Conservation (phyloP, 768 basidiomycete genomes). For the Auriscalpium vulgare region DNA sequence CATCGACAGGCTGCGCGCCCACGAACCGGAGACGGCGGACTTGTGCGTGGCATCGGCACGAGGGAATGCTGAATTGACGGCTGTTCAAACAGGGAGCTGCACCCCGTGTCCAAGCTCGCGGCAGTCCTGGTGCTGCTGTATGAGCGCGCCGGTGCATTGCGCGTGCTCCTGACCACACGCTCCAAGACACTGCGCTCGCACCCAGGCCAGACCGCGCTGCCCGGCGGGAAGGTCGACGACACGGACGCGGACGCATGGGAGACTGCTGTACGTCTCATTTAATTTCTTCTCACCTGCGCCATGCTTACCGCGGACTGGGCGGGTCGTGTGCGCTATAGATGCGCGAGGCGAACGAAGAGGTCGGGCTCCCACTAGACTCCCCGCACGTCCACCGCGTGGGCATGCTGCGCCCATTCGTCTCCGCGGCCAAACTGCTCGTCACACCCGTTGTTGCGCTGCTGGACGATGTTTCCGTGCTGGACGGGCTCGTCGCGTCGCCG, state of each 20-base stretch:
- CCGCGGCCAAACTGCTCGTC: conserved; percentile 61
- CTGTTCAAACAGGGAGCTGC: conserved; percentile 21
- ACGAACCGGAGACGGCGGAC: conserved; percentile 2
- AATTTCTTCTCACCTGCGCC: background rate
- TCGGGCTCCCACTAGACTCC: conserved; percentile 52
- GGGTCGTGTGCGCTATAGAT: conserved; percentile 34
- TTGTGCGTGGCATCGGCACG: conserved; percentile 1
- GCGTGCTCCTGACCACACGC: conserved; percentile 80
- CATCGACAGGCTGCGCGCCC: conserved; percentile 5
- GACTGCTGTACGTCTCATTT: conserved; percentile 59
- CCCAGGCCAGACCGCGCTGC: conserved; percentile 76
- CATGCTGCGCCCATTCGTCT: conserved; percentile 58
- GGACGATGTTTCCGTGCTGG: conserved; percentile 44
- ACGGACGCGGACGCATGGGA: conserved; percentile 51
- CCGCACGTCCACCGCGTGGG: conserved; percentile 54
- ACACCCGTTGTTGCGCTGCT: conserved; percentile 74
- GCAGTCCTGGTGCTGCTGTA: conserved; percentile 78
- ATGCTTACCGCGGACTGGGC: background rate
- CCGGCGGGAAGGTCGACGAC: conserved; percentile 73
- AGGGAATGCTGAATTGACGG: background rate
- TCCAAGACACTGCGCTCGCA: conserved; percentile 69
- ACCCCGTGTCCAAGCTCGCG: conserved; percentile 42
- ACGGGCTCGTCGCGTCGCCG: conserved; percentile 42
- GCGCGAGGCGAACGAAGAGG: conserved; percentile 84
- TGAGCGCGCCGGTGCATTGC: conserved; percentile 56